Percentiles rank a stretch among this genome's conserved stretches.
These are phyloP conservation scores for Naganishia onofrii DNA, from an alignment of 768 basidiomycete genomes.

Conservation along the genomic window DNA sequence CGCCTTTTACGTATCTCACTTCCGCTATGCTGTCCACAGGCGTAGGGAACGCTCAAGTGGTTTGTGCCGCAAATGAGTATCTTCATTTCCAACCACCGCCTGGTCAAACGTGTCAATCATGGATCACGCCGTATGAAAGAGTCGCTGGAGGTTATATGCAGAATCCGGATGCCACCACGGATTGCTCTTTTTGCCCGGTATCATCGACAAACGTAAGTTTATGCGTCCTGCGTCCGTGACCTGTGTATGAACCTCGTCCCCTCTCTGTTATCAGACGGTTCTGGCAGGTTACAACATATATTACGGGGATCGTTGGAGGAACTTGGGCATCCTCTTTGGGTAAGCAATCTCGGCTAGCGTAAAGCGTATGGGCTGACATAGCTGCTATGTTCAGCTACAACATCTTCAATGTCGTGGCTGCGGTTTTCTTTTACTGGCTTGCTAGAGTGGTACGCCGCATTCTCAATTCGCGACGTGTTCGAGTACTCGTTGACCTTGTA, in stretches of 20 bases:
- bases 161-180: neutral
- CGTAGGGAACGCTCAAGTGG: conserved; percentile 52
- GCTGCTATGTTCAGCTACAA: conserved; percentile 49
- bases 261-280: neutral
- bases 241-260: neutral
- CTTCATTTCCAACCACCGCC: conserved; percentile 67
- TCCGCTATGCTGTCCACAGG: conserved; percentile 26
- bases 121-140: neutral
- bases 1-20: conserved; percentile 52
- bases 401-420: conserved; percentile 41
- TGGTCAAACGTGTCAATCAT: conserved; percentile 17
- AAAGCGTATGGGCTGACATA: too few relatives aligned
- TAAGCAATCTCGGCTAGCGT: neutral
- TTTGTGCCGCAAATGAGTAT: conserved; percentile 69
- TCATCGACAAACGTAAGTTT: conserved; percentile 1
- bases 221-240: too few relatives aligned
- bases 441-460: conserved; percentile 24
- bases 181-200: conserved; percentile 21
- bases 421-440: conserved; percentile 27
- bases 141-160: conserved; percentile 19
- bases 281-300: conserved; percentile 1
- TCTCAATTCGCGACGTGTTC: neutral
- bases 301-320: conserved; percentile 7
- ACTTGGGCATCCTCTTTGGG: neutral
- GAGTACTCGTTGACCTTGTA: neutral